Base-by-base conservation (phyloP, 768 basidiomycete species). In the Pisolithus albus region DNA sequence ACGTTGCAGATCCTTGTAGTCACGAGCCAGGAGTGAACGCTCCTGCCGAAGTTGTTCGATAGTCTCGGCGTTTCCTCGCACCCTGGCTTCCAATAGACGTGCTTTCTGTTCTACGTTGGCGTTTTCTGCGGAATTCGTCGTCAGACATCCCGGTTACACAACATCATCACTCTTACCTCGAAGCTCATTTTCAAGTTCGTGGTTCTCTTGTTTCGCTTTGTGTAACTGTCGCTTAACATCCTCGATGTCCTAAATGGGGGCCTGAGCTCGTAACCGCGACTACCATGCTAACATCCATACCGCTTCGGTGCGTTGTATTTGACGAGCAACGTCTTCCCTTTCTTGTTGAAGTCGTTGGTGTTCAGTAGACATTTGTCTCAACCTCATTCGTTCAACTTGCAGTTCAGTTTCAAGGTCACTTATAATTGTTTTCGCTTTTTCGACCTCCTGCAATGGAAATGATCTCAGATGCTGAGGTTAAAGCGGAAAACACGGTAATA, bases 1-100 rank as follows among this genome's bases (percentile, higher is more conserved):
- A 19, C 75, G 75, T 61, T 92, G 87, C 28, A 92, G 75, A 43
- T 79, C 75, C 63, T 86, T 86, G 61, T 91, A 81, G 58, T 92
- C 87, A 15, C 70, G 66, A 8, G 75, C 75, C 23, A 93, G 78
- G 45, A 84, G 63, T 26, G 84, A 77, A 4, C 88, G 84, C 60
- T 93, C 91, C 54, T 85, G 79, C 19, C 91, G 80, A 30, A 93
- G 72, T 28, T 85, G 80, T 24, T 88, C 81, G 45, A 92, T 86
- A 3, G 80, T 78, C 52, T 81, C 78, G 0, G 73, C 67, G 52
- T 90, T 92, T 65, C 87, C 84, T 10, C 75, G 67, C 10, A 88
- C 82, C 51, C 79, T 84, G 42, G 68, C 70, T 63, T 88, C 83
- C 11, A 91, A 75, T 16, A 81, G 68, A 13, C 84, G 80, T 16